These are phyloP conservation scores for Nicotiana sylvestris DNA, from an alignment of 257 asterid genomes.

Conservation along the genomic window DNA sequence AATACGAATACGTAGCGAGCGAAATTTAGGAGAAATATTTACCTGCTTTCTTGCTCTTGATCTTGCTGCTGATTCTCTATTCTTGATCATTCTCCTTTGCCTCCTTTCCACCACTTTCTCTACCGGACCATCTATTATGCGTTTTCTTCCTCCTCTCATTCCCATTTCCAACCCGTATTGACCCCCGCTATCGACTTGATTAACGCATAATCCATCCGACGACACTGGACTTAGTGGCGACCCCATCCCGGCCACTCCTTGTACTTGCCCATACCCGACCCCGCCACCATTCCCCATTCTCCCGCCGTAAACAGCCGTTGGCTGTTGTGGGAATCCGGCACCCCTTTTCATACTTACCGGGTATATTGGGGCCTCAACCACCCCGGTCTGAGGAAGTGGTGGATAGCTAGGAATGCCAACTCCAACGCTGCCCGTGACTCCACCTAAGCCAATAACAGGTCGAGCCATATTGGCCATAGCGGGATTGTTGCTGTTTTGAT, in stretches of 20 bases:
- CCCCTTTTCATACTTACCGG: conserved; percentile 38
- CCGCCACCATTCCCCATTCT: conserved; percentile 46
- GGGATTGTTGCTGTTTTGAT: conserved; percentile 26
- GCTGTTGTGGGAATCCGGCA: conserved; percentile 33
- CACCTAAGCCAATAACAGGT: conserved; percentile 26
- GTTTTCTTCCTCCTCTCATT: conserved; percentile 46
- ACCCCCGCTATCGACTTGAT: conserved; percentile 33
- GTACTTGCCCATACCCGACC: conserved; percentile 43
- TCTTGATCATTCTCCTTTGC: conserved; percentile 81
- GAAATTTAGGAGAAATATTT: neutral
- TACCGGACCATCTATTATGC: conserved; percentile 56
- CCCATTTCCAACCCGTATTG: conserved; percentile 46
- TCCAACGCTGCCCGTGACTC: neutral
- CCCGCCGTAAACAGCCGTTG: conserved; percentile 34
- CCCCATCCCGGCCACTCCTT: conserved; percentile 36
- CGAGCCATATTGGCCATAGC: conserved; percentile 25
- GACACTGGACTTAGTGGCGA: conserved; percentile 71
- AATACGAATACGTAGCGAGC: neutral
- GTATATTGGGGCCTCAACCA: conserved; percentile 25
- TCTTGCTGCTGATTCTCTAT: conserved; percentile 80
- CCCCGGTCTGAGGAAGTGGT: conserved; percentile 32
- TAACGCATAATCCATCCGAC: conserved; percentile 43
- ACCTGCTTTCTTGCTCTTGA: conserved; percentile 90
- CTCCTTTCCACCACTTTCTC: conserved; percentile 83
- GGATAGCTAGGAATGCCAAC: conserved; percentile 21